Conservation (phyloP, 2,329 filamentous ascomycete species). For the Aureobasidium pullulans region DNA sequence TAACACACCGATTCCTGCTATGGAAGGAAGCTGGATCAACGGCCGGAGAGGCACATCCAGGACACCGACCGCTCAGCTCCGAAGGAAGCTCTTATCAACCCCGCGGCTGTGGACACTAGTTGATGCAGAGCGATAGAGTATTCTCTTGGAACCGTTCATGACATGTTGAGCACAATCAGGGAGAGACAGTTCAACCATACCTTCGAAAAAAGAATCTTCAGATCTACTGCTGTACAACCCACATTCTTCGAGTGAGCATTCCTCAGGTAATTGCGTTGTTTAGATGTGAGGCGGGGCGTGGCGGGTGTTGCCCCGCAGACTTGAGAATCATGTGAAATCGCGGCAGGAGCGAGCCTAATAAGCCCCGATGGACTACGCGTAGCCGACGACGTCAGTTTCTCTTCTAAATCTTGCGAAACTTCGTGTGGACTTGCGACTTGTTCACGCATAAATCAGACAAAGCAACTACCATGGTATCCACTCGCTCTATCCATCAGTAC, state of each 20-base stretch:
- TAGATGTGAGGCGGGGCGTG: background rate
- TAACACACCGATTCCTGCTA: background rate
- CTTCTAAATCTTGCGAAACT: background rate
- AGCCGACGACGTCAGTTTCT: background rate
- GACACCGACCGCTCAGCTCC: conserved; percentile 2
- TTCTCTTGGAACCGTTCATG: background rate
- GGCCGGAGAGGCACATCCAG: background rate
- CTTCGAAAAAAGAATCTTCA: background rate
- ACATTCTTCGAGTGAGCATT: background rate
- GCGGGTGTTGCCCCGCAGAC: background rate
- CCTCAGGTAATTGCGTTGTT: background rate
- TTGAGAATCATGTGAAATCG: background rate
- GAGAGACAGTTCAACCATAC: background rate
- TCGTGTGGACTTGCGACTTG: background rate
- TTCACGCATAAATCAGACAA: background rate
- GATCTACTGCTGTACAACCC: background rate
- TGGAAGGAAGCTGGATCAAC: background rate
- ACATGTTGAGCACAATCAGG: background rate
- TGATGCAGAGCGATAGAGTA: background rate
- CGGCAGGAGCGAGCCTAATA: background rate
- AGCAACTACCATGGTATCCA: background rate
- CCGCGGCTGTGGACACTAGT: background rate
- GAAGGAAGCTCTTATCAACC: conserved; percentile 6
- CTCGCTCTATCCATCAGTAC: background rate
- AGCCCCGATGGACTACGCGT: background rate